These are phyloP conservation scores for Micractinium sp. DNA, from an alignment of 139 green algal genomes.

Conservation along the genomic window DNA sequence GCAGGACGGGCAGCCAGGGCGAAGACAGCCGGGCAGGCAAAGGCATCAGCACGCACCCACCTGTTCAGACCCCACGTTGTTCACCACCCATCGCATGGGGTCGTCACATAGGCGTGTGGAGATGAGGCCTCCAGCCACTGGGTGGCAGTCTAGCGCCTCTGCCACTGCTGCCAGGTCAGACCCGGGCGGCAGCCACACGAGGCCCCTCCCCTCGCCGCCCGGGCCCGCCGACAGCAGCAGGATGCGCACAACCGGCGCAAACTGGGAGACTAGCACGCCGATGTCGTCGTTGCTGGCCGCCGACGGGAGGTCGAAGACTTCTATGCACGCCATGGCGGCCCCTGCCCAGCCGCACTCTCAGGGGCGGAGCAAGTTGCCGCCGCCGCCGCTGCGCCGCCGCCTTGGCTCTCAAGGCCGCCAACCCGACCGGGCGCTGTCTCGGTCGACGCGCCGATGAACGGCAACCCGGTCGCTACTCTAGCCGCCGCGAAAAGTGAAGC, in stretches of 20 bases:
- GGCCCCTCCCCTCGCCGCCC: neutral
- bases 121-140: neutral
- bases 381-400: too few relatives aligned
- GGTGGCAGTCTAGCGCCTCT: neutral
- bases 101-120: neutral
- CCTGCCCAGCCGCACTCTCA: neutral
- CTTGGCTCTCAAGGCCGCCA: too few relatives aligned
- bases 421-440: too few relatives aligned
- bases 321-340: neutral
- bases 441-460: too few relatives aligned
- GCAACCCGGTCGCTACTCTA: too few relatives aligned
- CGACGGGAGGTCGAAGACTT: neutral
- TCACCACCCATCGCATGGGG: neutral
- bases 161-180: neutral
- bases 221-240: neutral
- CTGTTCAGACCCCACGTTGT: neutral
- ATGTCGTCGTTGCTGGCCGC: neutral
- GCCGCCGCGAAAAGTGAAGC: too few relatives aligned
- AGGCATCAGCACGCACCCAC: too few relatives aligned
- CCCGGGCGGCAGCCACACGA: neutral
- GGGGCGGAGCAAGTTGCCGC: too few relatives aligned
- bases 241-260: neutral
- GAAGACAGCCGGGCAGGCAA: too few relatives aligned
- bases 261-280: neutral
- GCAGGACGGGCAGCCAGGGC: too few relatives aligned